Percentiles rank a stretch among this genome's conserved stretches.
These are phyloP conservation scores for Candida freyschussii DNA, from an alignment of 1,139 yeast species.

Conservation along the genomic window DNA sequence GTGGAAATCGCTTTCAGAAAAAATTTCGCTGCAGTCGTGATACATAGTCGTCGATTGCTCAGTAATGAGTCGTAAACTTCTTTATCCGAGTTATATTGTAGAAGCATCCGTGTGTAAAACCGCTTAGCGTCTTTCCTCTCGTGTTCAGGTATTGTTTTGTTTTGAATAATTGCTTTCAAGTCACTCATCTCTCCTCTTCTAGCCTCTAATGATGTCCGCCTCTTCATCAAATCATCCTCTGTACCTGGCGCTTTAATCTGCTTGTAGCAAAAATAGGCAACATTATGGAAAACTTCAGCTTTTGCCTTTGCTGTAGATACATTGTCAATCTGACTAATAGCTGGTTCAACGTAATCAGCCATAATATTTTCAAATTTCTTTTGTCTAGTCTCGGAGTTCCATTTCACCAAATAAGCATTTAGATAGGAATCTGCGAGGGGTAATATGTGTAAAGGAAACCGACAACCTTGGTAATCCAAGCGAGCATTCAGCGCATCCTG, in stretches of 20 bases:
- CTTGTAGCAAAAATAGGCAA: slow-evolving; percentile 73
- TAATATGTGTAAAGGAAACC: slow-evolving; percentile 25
- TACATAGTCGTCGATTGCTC: slow-evolving; percentile 39
- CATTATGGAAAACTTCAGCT: slow-evolving; percentile 48
- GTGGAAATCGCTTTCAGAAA: slow-evolving; percentile 51
- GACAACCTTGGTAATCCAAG: background rate
- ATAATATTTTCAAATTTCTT: slow-evolving; percentile 59
- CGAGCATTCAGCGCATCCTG: slow-evolving; percentile 26
- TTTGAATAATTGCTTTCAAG: slow-evolving; percentile 40
- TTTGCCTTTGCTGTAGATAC: slow-evolving; percentile 20
- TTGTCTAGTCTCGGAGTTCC: slow-evolving; percentile 69
- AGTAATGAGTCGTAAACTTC: slow-evolving; percentile 39
- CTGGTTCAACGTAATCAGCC: slow-evolving; percentile 49
- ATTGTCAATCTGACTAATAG: slow-evolving; percentile 27
- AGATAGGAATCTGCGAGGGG: slow-evolving; percentile 33
- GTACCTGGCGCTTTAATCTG: slow-evolving; percentile 48
- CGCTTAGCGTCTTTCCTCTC: slow-evolving; percentile 48
- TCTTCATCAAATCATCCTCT: slow-evolving; percentile 41
- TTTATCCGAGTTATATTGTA: slow-evolving; percentile 46
- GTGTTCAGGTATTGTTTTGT: slow-evolving; percentile 34
- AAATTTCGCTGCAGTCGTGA: slow-evolving; percentile 52
- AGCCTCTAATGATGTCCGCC: slow-evolving; percentile 35
- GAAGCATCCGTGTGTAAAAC: slow-evolving; percentile 43
- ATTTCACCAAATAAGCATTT: slow-evolving; percentile 53
- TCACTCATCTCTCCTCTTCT: slow-evolving; percentile 45